phyloP scores from a whole-genome alignment of 495 filamentous ascomycete genomes.

The Mycothermus thermophilus region DNA sequence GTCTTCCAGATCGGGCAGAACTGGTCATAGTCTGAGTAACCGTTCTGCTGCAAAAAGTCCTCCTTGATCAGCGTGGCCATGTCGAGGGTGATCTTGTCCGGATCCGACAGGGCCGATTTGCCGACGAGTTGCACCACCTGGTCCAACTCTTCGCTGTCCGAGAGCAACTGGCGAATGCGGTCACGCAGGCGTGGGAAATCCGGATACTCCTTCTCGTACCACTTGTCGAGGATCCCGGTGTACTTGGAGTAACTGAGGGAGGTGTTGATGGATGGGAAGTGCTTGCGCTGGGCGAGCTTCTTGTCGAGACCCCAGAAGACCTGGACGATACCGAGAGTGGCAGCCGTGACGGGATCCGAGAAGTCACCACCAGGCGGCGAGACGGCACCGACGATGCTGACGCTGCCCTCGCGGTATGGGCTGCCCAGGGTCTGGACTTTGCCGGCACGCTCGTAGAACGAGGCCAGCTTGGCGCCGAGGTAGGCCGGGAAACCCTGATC shows the following conservation, averaged over 20 bases:
- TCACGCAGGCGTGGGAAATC: slow-evolving; percentile 90
- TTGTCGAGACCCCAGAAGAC: slow-evolving; percentile 99
- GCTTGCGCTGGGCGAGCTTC: slow-evolving; percentile 96
- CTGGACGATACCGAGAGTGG: slow-evolving; percentile 93
- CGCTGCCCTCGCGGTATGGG: slow-evolving; percentile 74
- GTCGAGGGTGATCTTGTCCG: slow-evolving; percentile 97
- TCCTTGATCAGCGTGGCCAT: slow-evolving; percentile 89
- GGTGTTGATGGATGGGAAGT: slow-evolving; percentile 98
- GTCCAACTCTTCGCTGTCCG: slow-evolving; percentile 92
- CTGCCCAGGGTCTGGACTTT: slow-evolving; percentile 74
- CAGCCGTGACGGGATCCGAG: slow-evolving; percentile 91
- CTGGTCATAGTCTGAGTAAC: slow-evolving; percentile 96
- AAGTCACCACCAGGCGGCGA: slow-evolving; percentile 97
- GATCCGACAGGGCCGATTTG: slow-evolving; percentile 89
- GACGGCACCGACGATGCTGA: slow-evolving; percentile 96
- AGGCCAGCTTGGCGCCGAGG: slow-evolving; percentile 88
- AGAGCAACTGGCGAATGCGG: slow-evolving; percentile 79
- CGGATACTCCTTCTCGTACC: slow-evolving; percentile 80
- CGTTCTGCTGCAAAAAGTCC: slow-evolving; percentile 98
- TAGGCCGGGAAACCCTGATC: slow-evolving; percentile 99
- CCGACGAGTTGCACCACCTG: slow-evolving; percentile 98
- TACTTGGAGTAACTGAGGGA: slow-evolving; percentile 96
- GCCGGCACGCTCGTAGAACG: slow-evolving; percentile 97
- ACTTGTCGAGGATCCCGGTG: slow-evolving; percentile 70
- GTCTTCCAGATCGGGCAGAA: slow-evolving; percentile 99